These are phyloP conservation scores for Boletus tylopilopsis DNA, from an alignment of 768 basidiomycete genomes.

Conservation along the genomic window DNA sequence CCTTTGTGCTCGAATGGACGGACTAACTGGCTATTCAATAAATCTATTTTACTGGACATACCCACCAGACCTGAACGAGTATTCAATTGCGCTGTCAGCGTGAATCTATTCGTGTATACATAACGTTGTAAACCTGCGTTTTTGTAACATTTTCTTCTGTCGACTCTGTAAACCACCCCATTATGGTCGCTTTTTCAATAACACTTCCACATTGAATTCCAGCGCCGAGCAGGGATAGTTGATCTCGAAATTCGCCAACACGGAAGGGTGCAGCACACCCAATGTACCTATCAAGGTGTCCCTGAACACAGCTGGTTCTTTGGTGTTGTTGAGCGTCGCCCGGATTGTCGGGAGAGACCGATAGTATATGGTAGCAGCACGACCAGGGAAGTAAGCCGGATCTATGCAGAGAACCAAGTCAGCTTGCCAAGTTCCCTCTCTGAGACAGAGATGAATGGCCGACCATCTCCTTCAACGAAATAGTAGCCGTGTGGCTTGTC, in stretches of 20 bases:
- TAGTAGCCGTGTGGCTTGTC: constrained; percentile 80
- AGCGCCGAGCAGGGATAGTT: constrained; percentile 91
- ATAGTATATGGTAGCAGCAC: constrained; percentile 90
- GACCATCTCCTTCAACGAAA: constrained; percentile 82
- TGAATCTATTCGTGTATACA: constrained; percentile 4
- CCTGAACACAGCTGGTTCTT: constrained; percentile 38
- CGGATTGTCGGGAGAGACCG: constrained; percentile 44
- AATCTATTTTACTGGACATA: constrained; percentile 1
- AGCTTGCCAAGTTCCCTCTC: not conserved
- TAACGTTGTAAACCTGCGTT: constrained; percentile 1
- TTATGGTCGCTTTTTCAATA: constrained; percentile 58
- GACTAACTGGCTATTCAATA: constrained; percentile 13
- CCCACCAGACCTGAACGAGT: not conserved
- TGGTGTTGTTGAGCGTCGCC: constrained; percentile 39
- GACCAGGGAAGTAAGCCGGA: constrained; percentile 91
- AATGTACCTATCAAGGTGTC: constrained; percentile 85
- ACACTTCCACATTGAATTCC: constrained; percentile 94
- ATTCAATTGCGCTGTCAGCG: not conserved
- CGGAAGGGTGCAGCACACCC: constrained; percentile 90
- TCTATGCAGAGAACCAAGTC: constrained; percentile 47
- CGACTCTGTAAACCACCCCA: not conserved
- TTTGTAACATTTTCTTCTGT: not conserved
- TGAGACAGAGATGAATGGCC: constrained; percentile 23
- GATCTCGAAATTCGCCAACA: constrained; percentile 91
- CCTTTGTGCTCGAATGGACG: not conserved